Percentiles rank a stretch among this genome's conserved stretches.
Conservation (phyloP, 352 stramenopile species). For the Pythium sp. region DNA sequence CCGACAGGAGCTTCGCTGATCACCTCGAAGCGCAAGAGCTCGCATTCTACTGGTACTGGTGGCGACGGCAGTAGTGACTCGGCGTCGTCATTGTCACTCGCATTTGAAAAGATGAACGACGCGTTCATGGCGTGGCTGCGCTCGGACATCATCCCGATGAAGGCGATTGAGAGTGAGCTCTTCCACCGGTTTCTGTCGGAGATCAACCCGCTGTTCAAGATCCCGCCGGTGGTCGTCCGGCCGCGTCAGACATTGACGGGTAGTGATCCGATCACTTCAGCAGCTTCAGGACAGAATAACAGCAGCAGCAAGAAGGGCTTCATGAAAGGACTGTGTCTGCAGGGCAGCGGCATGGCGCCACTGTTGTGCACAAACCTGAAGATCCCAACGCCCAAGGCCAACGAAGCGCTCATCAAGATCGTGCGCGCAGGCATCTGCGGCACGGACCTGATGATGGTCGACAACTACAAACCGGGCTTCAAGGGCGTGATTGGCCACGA, state of each 20-base stretch:
- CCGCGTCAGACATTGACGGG: conserved; percentile 10
- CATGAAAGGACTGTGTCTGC: conserved; percentile 58
- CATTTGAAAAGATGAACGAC: conserved; percentile 20
- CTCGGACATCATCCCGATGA: conserved; percentile 46
- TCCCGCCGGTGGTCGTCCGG: conserved; percentile 37
- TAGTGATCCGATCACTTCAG: not conserved
- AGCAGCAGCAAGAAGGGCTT: conserved; percentile 6
- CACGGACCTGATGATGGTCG: conserved; percentile 74
- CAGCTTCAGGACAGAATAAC: not conserved
- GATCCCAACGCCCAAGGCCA: conserved; percentile 29
- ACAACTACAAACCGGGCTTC: conserved; percentile 72
- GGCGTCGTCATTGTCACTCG: not conserved
- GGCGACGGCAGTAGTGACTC: not conserved
- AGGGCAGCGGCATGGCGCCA: conserved; percentile 25
- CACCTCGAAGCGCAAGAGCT: conserved; percentile 3
- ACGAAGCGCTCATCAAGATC: conserved; percentile 61
- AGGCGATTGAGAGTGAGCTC: conserved; percentile 31
- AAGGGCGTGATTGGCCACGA: conserved; percentile 81
- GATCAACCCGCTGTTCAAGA: conserved; percentile 38
- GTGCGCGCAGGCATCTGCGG: conserved; percentile 67
- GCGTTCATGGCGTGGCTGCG: conserved; percentile 43
- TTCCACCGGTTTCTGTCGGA: conserved; percentile 38
- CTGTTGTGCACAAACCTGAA: conserved; percentile 33
- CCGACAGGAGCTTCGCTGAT: not conserved
- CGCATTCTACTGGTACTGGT: not conserved